Base-by-base conservation (phyloP, 2,329 filamentous ascomycete species). In the Furcasterigmium sp. region DNA sequence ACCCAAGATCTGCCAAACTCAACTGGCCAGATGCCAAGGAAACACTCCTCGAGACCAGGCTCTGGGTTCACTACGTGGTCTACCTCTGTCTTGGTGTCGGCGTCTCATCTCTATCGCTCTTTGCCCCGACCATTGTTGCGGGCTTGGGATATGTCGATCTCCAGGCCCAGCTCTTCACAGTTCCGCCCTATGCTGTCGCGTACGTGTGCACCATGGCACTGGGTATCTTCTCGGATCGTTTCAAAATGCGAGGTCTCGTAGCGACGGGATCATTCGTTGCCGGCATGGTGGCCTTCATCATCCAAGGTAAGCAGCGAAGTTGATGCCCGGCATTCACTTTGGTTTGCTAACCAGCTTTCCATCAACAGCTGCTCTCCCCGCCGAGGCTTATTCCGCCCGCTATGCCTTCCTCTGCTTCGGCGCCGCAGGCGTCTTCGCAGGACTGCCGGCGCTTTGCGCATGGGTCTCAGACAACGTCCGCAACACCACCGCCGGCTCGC, bases 321-420 rank as follows among this genome's bases (percentile, higher is more conserved):
- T 15, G 3, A 32, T 8, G 3, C 14, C 15, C 4, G 29, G n/a
- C 4, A 3, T 19, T 35, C 32, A 15, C 2, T 32, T 14, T n/a
- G 30, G 2, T 14, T 5, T 17, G 5, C 32, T 35, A 17, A 35
- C 32, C 32, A 19, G 10, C 14, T n/a, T 15, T 35, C n/a, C 11
- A 26, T 26, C 23, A 26, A 26, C 15, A 35, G 32, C 32, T 21
- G 23, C 37, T 8, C 37, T 38, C 21, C 37, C 37, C n/a, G 37
- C 18, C n/a, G 37, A 38, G 21, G 15, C 21, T 7, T 38, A 26
- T 11, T 20, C 37, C 11, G 56, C 62, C 14, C 78, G 84, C n/a
- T 87, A 87, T 56, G 83, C 79, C 28, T 84, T 81, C 48, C 72
- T 88, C 9, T 84, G 87, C 25, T 67, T 88, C 30, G 83, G 82